Evolutionary conservation across 176 grass and related monocot species (phyloP), one percentile per base, ranked within the genome.

Genomic region (Lolium rigidum): DNA sequence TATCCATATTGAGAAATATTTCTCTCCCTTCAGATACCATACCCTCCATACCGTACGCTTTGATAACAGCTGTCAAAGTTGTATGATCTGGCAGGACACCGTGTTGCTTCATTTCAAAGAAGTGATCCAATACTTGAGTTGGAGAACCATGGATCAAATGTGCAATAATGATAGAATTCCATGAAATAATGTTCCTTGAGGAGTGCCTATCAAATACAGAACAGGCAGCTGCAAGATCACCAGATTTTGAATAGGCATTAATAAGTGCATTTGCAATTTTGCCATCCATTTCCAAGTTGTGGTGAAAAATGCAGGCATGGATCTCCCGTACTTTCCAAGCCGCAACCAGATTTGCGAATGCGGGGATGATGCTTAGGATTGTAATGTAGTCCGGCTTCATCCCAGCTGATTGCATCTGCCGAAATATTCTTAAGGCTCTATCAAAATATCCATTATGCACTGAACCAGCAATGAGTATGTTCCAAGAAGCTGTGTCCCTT

Each of bases 401-500:
- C 16, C 63, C 74, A 74, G 84, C 62, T 21, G 81, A 78, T 56
- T 92, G 90, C 93, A 95, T 92, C 51, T 92, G 88, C 61, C 76
- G 78, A 68, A 92, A 92, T 90, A 92, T 89, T 80, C 77, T 90
- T 55, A 92, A 62, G 58, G 90, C 90, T 78, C 89, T 92, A 80
- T 95, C 82, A 44, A 61, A 70, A 85, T 89, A 81, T 31, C 90
- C 93, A 82, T 95, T 95, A 49, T 89, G 71, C 77, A 90, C 83
- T 20, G 88, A 95, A 50, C 93, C 90, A 51, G 90, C 80, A 73
- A 95, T 95, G 64, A 95, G 93, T 90, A 89, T 87, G 78, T 95
- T 95, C 90, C 93, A 95, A 14, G 93, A 90, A 70, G 93, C 88
- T n/a, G 88, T 92, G 76, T 91, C 91, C 81, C 88, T 89, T 87